Evolutionary conservation across 176 grass and related monocot species (phyloP).

Genomic region (Metroxylon sagu): DNA sequence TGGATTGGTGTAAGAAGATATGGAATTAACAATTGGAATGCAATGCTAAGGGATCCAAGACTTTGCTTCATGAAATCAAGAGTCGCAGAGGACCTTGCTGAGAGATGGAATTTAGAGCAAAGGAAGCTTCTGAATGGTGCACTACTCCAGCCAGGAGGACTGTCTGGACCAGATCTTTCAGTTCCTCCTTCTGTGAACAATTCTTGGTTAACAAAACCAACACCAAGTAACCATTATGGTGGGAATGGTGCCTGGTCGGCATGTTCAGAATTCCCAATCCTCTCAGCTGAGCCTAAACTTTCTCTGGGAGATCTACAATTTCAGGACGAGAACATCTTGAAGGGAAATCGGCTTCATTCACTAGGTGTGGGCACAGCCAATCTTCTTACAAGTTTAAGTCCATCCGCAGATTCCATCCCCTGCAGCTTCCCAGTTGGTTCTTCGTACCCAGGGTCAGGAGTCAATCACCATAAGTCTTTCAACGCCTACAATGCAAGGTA

Average conservation of each 20-base stretch:
- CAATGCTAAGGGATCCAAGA: constrained; percentile 54
- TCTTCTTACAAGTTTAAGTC: constrained; percentile 16
- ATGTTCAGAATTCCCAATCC: constrained; percentile 32
- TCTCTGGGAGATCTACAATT: constrained; percentile 38
- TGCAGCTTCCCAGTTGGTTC: constrained; percentile 33
- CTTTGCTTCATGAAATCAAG: constrained; percentile 57
- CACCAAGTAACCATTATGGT: constrained; percentile 7
- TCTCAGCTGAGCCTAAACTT: constrained; percentile 37
- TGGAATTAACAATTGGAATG: constrained; percentile 77
- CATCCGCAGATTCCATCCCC: constrained; percentile 16
- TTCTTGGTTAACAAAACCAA: not conserved
- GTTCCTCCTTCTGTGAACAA: constrained; percentile 7
- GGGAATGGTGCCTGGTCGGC: constrained; percentile 32
- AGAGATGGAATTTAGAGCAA: constrained; percentile 77
- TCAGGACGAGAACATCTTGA: constrained; percentile 8
- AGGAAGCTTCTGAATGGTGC: constrained; percentile 50
- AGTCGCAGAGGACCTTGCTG: constrained; percentile 61
- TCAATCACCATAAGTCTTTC: constrained; percentile 22
- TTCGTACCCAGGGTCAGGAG: constrained; percentile 15
- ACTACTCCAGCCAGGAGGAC: constrained; percentile 23
- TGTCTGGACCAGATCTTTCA: constrained; percentile 13
- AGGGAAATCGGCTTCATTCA: constrained; percentile 22
- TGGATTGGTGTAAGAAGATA: constrained; percentile 97
- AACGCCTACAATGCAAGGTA: constrained; percentile 31
- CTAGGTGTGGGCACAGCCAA: constrained; percentile 24